Percentiles rank a stretch among this genome's conserved stretches.
Conservation (phyloP, 2,329 filamentous ascomycete species). For the Myriosclerotinia curreyana region DNA sequence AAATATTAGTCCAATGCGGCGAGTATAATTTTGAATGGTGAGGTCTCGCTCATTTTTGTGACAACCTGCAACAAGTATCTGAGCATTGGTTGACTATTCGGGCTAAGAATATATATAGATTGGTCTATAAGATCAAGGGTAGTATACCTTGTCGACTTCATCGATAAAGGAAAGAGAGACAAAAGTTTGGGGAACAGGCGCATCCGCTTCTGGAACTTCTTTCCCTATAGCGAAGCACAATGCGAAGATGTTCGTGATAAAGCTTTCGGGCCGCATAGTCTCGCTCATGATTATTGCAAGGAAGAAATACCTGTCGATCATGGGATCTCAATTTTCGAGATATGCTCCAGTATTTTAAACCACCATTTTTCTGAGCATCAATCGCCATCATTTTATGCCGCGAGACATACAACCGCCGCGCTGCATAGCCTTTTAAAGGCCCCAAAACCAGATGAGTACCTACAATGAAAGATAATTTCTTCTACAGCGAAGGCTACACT, state of each 20-base stretch:
- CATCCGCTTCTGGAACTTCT: not conserved
- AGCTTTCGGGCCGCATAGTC: not conserved
- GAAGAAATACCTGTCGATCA: not conserved
- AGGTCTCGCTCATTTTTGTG: constrained; percentile 1
- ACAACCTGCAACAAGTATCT: not conserved
- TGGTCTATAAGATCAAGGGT: not conserved
- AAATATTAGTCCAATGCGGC: constrained; percentile 14
- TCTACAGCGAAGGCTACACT: not conserved
- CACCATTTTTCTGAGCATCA: not conserved
- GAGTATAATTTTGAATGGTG: not conserved
- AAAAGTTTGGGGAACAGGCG: not conserved
- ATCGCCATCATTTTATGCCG: not conserved
- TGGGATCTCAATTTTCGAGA: not conserved
- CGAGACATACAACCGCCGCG: not conserved
- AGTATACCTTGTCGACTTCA: not conserved
- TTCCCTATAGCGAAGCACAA: not conserved
- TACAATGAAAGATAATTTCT: not conserved
- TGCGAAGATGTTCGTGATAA: constrained; percentile 2
- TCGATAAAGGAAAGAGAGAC: not conserved
- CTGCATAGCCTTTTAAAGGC: not conserved
- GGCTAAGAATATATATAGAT: not conserved
- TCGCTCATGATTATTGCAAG: not conserved
- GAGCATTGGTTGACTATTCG: constrained; percentile 3
- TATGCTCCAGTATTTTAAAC: not conserved
- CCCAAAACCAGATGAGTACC: not conserved